A percentile compares a stretch with the other conserved stretches of the same genome.
phyloP scores from a whole-genome alignment of 164 flowering plant species.

The Euptelea pleiosperma region DNA sequence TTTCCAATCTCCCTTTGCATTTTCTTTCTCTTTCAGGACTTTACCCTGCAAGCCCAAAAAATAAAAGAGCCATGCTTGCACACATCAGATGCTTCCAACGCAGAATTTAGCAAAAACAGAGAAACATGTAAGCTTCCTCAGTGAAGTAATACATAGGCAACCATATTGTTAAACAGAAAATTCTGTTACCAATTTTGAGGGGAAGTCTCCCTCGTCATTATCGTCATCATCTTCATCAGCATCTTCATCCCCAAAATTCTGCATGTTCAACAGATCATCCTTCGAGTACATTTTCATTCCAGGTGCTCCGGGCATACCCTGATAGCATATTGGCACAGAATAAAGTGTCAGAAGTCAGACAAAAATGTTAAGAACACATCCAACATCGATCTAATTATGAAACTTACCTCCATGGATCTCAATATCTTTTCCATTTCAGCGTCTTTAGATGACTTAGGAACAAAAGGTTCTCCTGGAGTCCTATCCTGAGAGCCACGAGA shows the following conservation, averaged over 20 bases:
- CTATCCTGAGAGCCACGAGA: constrained; percentile 49
- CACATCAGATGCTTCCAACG: too few species aligned
- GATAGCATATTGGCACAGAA: constrained; percentile 9
- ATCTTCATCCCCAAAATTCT: constrained; percentile 60
- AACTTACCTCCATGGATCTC: constrained; percentile 80
- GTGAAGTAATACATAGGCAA: background rate
- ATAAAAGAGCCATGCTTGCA: background rate
- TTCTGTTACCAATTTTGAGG: constrained; percentile 58
- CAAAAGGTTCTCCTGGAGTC: constrained; percentile 80
- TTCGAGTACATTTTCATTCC: constrained; percentile 90
- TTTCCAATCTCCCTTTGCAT: constrained; percentile 52
- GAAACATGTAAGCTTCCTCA: too few species aligned
- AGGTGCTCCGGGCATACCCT: constrained; percentile 99
- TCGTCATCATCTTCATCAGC: constrained; percentile 72
- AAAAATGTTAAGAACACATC: background rate
- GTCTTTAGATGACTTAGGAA: constrained; percentile 74
- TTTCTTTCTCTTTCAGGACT: constrained; percentile 52
- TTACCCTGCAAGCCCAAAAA: constrained; percentile 47
- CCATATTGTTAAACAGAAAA: background rate
- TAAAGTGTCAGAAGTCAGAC: background rate
- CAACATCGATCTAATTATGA: background rate
- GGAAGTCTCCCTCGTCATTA: constrained; percentile 29
- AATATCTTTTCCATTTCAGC: constrained; percentile 90
- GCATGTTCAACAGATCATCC: constrained; percentile 75
- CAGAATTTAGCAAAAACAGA: too few species aligned